phyloP scores from a whole-genome alignment of 257 asterid species.

The Lantana camara region DNA sequence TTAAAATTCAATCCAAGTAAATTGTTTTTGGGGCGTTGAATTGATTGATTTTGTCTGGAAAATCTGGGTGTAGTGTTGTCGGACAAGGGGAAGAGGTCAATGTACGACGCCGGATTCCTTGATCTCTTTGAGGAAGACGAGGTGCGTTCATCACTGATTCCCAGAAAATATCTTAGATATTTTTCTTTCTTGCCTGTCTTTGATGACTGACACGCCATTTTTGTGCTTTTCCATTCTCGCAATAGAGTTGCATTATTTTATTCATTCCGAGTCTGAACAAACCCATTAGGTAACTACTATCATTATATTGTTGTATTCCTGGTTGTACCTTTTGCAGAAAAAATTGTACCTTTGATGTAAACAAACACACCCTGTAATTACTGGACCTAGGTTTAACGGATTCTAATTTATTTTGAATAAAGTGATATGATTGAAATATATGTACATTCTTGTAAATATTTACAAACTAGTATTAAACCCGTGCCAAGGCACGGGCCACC shows the following conservation, averaged over 20 bases:
- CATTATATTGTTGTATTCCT: too few relatives aligned
- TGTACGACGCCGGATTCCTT: conserved; percentile 91
- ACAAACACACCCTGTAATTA: too few relatives aligned
- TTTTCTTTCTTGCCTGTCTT: conserved; percentile 10
- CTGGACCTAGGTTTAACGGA: too few relatives aligned
- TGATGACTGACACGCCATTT: conserved; percentile 15
- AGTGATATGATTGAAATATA: too few relatives aligned
- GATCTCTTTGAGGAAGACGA: conserved; percentile 84
- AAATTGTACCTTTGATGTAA: conserved; percentile 16
- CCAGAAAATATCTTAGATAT: conserved; percentile 31
- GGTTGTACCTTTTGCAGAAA: conserved; percentile 16
- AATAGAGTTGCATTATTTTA: not conserved
- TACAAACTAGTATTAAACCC: too few relatives aligned
- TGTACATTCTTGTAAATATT: too few relatives aligned
- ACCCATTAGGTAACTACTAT: too few relatives aligned
- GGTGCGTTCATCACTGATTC: conserved; percentile 41
- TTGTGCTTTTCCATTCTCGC: conserved; percentile 7
- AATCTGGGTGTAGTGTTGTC: conserved; percentile 61
- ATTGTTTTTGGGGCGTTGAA: not conserved
- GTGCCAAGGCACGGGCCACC: too few relatives aligned
- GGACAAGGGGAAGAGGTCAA: conserved; percentile 80
- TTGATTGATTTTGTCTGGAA: conserved; percentile 16
- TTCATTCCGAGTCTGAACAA: too few relatives aligned
- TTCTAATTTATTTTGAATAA: too few relatives aligned
- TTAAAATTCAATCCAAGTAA: not conserved